Percentiles rank a stretch among this genome's conserved stretches.
These are phyloP conservation scores for Peniophora sp. DNA, from an alignment of 1,284 basidiomycete genomes.

Conservation along the genomic window DNA sequence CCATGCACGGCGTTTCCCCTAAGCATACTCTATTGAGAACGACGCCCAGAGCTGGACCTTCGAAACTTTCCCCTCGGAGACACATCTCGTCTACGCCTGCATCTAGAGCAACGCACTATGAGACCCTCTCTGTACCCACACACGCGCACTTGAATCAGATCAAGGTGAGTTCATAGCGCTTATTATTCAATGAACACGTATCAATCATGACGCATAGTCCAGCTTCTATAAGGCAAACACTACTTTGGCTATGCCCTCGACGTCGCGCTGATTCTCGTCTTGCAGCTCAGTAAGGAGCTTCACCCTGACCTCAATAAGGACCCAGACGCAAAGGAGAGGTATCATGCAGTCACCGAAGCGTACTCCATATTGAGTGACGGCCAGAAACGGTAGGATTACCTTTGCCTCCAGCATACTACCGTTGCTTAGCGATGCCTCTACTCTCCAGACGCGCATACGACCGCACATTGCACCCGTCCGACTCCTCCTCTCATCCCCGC, in stretches of 20 bases:
- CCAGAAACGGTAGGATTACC: constrained; percentile 29
- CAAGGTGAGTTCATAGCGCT: constrained; percentile 24
- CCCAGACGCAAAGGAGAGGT: constrained; percentile 29
- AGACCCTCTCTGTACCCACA: constrained; percentile 31
- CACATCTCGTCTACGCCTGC: constrained; percentile 4
- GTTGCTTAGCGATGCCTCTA: neutral
- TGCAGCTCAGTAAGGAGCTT: constrained; percentile 39
- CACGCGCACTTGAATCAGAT: constrained; percentile 38
- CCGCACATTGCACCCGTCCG: constrained; percentile 15
- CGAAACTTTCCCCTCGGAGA: neutral
- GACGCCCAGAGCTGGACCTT: no score
- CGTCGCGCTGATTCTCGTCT: neutral
- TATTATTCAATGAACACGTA: neutral
- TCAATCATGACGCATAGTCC: constrained; percentile 21
- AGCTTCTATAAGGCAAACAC: constrained; percentile 36
- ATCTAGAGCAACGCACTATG: constrained; percentile 26
- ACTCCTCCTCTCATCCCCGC: no score
- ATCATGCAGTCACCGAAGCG: constrained; percentile 40
- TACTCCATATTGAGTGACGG: constrained; percentile 40
- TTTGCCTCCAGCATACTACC: neutral
- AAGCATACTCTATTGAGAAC: no score
- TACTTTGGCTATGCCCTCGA: neutral
- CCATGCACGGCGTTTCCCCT: no score
- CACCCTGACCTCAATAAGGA: constrained; percentile 42
- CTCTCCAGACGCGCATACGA: constrained; percentile 28